Evolutionary conservation across 257 asterid species (phyloP).

Genomic region (Petrea volubilis): DNA sequence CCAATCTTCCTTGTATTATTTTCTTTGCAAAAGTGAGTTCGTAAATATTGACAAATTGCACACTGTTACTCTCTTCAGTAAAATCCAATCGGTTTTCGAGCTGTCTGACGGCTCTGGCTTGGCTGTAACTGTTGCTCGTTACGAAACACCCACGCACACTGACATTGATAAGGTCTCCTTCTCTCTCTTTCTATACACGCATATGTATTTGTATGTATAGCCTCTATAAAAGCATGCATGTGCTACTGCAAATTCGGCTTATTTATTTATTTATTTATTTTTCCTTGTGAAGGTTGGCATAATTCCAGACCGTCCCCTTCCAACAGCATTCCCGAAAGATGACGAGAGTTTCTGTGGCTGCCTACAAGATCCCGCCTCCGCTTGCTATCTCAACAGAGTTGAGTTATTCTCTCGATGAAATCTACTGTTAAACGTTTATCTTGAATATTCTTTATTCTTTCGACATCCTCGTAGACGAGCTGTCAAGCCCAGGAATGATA

Average conservation of each 20-base stretch:
- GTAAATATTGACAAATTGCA: conserved; percentile 7
- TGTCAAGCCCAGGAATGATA: not conserved
- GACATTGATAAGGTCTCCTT: conserved; percentile 85
- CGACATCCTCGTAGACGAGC: not conserved
- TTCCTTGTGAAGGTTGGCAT: conserved; percentile 66
- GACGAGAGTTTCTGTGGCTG: conserved; percentile 84
- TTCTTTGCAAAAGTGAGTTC: not conserved
- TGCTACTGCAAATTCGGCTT: not conserved
- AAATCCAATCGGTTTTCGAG: conserved; percentile 94
- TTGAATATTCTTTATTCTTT: conserved; percentile 54
- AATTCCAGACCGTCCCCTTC: conserved; percentile 80
- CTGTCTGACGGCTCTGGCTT: conserved; percentile 97
- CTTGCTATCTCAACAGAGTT: conserved; percentile 68
- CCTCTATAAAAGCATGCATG: not conserved
- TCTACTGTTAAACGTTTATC: not conserved
- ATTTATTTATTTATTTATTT: not conserved
- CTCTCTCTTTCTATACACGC: conserved; percentile 12
- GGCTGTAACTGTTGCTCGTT: conserved; percentile 94
- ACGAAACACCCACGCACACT: conserved; percentile 91
- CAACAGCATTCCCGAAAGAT: conserved; percentile 82
- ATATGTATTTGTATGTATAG: conserved; percentile 7
- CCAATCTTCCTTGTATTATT: not conserved
- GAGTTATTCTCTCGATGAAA: conserved; percentile 59
- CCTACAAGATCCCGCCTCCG: conserved; percentile 73
- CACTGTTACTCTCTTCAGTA: conserved; percentile 45